phyloP scores from a whole-genome alignment of 169 alveolate species.

The Plasmodium knowlesi region DNA sequence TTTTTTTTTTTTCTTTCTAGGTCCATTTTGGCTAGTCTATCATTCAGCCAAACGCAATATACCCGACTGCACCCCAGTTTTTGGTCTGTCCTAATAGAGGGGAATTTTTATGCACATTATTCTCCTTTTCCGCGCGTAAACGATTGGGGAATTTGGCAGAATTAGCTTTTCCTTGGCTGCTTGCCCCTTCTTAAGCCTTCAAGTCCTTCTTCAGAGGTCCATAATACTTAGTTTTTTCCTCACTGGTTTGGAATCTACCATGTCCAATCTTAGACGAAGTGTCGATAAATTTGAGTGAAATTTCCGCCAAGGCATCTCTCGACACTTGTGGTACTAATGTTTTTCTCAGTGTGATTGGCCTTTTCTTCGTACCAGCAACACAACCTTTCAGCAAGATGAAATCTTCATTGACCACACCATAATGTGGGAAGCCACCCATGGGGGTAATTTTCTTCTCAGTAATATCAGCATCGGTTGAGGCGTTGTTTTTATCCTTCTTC shows the following conservation, averaged over 20 bases:
- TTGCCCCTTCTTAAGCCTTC: constrained; percentile 23
- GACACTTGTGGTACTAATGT: constrained; percentile 95
- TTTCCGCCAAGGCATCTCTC: constrained; percentile 95
- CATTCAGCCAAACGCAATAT: neutral
- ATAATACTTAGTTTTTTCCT: constrained; percentile 97
- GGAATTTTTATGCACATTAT: neutral
- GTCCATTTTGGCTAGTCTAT: neutral
- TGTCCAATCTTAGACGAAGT: constrained; percentile 99
- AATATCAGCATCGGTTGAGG: constrained; percentile 97
- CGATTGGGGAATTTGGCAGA: neutral
- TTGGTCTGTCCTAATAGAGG: neutral
- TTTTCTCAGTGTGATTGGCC: constrained; percentile 97
- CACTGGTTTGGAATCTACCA: constrained; percentile 99
- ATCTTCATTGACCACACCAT: constrained; percentile 98
- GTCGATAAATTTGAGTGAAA: constrained; percentile 98
- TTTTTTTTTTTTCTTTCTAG: neutral
- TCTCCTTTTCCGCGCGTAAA: neutral
- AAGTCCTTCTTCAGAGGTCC: constrained; percentile 93
- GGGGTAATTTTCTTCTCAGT: constrained; percentile 99
- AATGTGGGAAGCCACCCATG: constrained; percentile 99
- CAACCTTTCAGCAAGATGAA: constrained; percentile 99
- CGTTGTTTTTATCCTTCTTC: constrained; percentile 94
- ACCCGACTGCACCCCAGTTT: neutral
- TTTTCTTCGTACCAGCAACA: constrained; percentile 98
- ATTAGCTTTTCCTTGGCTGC: neutral